phyloP scores from a whole-genome alignment of 2,329 filamentous ascomycete species.

The Sordariomycetes sp. region DNA sequence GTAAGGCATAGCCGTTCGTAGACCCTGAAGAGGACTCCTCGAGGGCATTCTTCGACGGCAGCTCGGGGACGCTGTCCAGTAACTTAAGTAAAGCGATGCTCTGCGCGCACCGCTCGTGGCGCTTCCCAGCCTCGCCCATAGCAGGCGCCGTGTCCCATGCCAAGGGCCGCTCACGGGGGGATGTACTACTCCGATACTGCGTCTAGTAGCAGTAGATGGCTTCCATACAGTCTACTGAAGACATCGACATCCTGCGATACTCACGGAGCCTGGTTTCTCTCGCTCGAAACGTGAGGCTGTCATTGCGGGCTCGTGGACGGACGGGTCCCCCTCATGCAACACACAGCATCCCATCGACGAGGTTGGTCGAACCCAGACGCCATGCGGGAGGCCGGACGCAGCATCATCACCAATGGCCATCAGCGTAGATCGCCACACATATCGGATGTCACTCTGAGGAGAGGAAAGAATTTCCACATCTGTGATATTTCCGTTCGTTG shows the following conservation, averaged over 20 bases:
- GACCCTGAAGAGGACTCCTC: background rate
- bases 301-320: too few relatives aligned
- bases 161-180: too few relatives aligned
- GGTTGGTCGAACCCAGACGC: background rate
- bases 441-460: too few relatives aligned
- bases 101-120: conserved; percentile 2
- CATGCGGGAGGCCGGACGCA: conserved; percentile 11
- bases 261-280: too few relatives aligned
- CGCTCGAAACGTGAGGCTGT: too few relatives aligned
- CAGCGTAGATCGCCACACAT: background rate
- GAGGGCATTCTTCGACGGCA: background rate
- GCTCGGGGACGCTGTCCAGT: background rate
- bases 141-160: too few relatives aligned
- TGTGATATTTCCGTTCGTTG: too few relatives aligned
- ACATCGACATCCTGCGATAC: too few relatives aligned
- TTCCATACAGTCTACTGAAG: background rate
- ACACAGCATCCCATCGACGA: too few relatives aligned
- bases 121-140: background rate
- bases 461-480: too few relatives aligned
- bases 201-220: too few relatives aligned
- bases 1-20: background rate
- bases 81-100: conserved; percentile 10
- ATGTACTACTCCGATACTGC: too few relatives aligned
- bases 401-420: conserved; percentile 8
- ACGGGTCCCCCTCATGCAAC: background rate